These are phyloP conservation scores for Cutaneotrichosporon curvatum DNA, from an alignment of 1,284 basidiomycete genomes.

Conservation along the genomic window DNA sequence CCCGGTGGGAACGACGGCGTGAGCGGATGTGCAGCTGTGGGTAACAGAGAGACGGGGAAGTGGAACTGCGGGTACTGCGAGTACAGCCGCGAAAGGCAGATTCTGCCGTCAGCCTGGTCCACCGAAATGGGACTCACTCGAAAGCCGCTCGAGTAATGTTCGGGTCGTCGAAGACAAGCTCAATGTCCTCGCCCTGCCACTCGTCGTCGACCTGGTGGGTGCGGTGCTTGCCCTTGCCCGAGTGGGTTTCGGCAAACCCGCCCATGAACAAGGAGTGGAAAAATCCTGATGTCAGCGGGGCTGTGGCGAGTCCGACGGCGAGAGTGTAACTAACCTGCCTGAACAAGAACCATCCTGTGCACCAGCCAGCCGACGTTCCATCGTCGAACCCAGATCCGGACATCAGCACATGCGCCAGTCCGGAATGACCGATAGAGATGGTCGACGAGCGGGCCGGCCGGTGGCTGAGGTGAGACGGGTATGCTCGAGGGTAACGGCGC, in stretches of 20 bases:
- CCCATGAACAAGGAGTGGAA: conserved; percentile 75
- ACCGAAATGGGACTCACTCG: conserved; percentile 44
- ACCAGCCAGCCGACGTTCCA: conserved; percentile 71
- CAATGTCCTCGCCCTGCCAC: conserved; percentile 50
- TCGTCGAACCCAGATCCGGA: conserved; percentile 61
- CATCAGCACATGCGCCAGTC: conserved; percentile 64
- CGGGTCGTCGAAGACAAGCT: conserved; percentile 69
- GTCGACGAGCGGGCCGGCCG: conserved; percentile 24
- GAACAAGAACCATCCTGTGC: conserved; percentile 75
- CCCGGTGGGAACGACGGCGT: conserved; percentile 57
- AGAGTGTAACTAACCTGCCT: conserved; percentile 69
- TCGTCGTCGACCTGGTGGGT: conserved; percentile 11
- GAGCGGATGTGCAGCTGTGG: conserved; percentile 61
- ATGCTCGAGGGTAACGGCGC: conserved; percentile 6
- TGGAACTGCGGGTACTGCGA: conserved; percentile 72
- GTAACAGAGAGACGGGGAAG: conserved; percentile 59
- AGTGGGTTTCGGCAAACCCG: conserved; percentile 58
- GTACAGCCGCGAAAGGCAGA: conserved; percentile 74
- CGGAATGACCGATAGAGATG: conserved; percentile 71
- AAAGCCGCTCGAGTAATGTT: conserved; percentile 72
- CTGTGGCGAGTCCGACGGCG: too few relatives aligned
- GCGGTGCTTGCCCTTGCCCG: conserved; percentile 11
- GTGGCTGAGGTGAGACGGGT: conserved; percentile 20
- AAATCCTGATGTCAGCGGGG: conserved; percentile 56
- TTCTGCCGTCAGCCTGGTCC: conserved; percentile 48